These are phyloP conservation scores for Waltiozyma sp. DNA, from an alignment of 1,139 yeast species.

Conservation along the genomic window DNA sequence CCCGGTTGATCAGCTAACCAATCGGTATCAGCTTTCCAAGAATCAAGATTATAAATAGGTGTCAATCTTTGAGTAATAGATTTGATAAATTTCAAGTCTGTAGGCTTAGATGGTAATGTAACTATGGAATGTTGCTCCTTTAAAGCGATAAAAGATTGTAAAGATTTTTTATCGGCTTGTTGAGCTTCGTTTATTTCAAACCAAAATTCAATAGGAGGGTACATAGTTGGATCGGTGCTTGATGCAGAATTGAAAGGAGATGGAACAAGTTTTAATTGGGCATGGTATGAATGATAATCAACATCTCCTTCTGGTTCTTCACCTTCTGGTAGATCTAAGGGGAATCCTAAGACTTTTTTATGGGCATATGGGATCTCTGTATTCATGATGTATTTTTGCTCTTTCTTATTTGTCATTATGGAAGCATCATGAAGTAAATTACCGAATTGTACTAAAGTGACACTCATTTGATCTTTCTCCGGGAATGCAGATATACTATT, in stretches of 20 bases:
- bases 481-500: neutral
- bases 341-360: constrained; percentile 27
- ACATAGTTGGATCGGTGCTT: constrained; percentile 18
- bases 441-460: constrained; percentile 16
- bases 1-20: constrained; percentile 39
- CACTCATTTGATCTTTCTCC: neutral
- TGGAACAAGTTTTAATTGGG: constrained; percentile 41
- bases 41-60: constrained; percentile 4
- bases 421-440: constrained; percentile 11
- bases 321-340: constrained; percentile 15
- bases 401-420: neutral
- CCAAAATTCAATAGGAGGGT: constrained; percentile 50
- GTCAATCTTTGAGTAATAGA: constrained; percentile 11
- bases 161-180: constrained; percentile 29
- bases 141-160: constrained; percentile 11
- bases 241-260: constrained; percentile 25
- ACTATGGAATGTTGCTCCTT: constrained; percentile 12
- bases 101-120: constrained; percentile 9
- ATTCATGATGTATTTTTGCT: constrained; percentile 25
- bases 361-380: constrained; percentile 32
- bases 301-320: constrained; percentile 9
- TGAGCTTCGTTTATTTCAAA: constrained; percentile 34
- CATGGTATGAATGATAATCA: constrained; percentile 32
- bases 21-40: constrained; percentile 16
- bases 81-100: constrained; percentile 15